Evolutionary conservation across 257 asterid genomes (phyloP).

Genomic region (Nicotiana obtusifolia): DNA sequence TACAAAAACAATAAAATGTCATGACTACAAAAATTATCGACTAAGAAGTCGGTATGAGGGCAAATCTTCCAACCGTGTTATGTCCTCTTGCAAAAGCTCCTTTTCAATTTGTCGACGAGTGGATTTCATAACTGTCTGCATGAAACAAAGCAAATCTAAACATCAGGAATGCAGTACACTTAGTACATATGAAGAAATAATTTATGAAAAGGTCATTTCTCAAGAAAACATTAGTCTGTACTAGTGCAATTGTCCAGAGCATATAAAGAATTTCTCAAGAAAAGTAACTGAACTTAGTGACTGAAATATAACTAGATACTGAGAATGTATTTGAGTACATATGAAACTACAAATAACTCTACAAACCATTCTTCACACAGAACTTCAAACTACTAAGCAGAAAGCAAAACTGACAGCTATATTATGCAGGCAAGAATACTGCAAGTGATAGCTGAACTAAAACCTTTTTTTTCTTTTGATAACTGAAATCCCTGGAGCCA

Average conservation of each 20-base stretch:
- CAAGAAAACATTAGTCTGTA: not conserved
- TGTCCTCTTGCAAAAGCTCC: constrained; percentile 79
- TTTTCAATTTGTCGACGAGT: constrained; percentile 93
- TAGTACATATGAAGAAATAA: not conserved
- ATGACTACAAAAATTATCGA: constrained; percentile 21
- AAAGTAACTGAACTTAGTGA: not conserved
- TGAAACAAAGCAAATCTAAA: not conserved
- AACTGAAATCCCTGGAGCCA: too few species aligned
- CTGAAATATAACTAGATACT: not conserved
- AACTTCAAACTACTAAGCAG: not conserved
- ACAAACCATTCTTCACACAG: not conserved
- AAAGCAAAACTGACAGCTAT: not conserved
- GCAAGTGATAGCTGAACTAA: too few species aligned
- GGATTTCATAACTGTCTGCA: constrained; percentile 93
- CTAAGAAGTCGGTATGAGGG: constrained; percentile 80
- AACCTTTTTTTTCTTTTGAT: too few species aligned
- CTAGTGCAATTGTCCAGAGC: not conserved
- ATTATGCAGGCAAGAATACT: too few species aligned
- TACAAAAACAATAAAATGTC: constrained; percentile 6
- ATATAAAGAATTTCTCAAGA: not conserved
- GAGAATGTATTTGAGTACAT: not conserved
- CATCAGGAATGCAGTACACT: not conserved
- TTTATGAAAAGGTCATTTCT: not conserved
- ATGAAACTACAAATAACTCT: not conserved
- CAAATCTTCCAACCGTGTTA: constrained; percentile 70